Percentiles rank a stretch among this genome's conserved stretches.
Evolutionary conservation across 176 grass and related monocot species (phyloP).

Genomic region (Sorghum bicolor): DNA sequence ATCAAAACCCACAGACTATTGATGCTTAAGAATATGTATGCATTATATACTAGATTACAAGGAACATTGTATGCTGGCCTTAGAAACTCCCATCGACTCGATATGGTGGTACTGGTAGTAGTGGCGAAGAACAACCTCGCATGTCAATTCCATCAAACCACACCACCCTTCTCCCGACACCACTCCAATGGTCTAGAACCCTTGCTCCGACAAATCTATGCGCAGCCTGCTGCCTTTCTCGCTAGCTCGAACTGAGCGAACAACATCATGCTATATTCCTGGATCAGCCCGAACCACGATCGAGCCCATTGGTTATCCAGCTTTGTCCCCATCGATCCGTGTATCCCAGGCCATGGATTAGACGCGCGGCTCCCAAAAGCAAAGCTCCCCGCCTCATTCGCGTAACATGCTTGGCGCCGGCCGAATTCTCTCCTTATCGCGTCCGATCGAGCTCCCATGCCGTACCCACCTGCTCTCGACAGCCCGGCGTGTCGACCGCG

Average conservation of each 20-base stretch:
- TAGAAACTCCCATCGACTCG: neutral
- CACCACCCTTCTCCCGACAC: neutral
- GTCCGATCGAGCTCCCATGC: neutral
- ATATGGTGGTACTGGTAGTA: neutral
- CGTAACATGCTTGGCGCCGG: neutral
- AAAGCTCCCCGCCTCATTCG: neutral
- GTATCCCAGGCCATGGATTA: neutral
- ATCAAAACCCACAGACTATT: neutral
- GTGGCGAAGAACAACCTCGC: neutral
- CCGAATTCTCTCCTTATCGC: conserved; percentile 1
- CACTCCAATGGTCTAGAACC: neutral
- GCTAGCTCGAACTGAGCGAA: neutral
- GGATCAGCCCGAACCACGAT: neutral
- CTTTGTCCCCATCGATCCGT: neutral
- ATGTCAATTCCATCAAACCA: neutral
- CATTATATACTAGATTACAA: neutral
- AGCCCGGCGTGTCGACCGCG: conserved; percentile 29
- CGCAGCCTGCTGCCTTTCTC: neutral
- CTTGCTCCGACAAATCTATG: neutral
- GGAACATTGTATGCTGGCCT: neutral
- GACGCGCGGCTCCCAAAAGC: neutral
- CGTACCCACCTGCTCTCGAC: neutral
- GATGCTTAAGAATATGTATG: neutral
- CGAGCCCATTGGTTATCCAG: neutral
- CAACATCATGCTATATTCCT: neutral